Evolutionary conservation across 2,329 filamentous ascomycete genomes (phyloP).

Genomic region (Nothophaeocryptopus gaeumannii): DNA sequence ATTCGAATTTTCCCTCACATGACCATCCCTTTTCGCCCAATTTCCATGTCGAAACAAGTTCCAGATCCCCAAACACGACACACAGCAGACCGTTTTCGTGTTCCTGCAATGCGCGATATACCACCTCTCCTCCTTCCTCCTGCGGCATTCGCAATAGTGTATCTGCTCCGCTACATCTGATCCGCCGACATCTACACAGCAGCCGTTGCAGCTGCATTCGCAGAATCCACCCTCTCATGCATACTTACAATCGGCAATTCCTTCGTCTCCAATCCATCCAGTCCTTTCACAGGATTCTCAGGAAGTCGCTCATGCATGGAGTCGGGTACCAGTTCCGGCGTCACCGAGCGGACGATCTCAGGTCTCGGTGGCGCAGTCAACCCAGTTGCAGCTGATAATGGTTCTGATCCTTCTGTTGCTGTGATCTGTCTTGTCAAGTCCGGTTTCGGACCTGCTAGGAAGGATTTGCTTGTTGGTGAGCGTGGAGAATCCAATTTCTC

Average conservation of each 20-base stretch:
- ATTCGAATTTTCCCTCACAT: no score
- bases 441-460: constrained; percentile 21
- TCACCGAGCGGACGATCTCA: constrained; percentile 26
- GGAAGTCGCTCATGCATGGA: constrained; percentile 35
- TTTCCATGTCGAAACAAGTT: no score
- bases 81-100: no score
- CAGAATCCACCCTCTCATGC: constrained; percentile 35
- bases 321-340: constrained; percentile 38
- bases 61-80: no score
- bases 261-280: constrained; percentile 31
- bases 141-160: no score
- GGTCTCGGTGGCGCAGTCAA: constrained; percentile 13
- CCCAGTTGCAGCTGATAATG: background rate
- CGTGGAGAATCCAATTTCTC: constrained; percentile 35
- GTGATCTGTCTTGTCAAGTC: constrained; percentile 21
- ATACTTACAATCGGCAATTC: constrained; percentile 33
- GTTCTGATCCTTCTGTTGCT: constrained; percentile 27
- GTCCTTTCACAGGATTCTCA: constrained; percentile 6
- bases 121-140: no score
- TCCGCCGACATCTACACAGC: no score
- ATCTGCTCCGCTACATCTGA: no score
- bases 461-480: constrained; percentile 23
- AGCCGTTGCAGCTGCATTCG: constrained; percentile 4
- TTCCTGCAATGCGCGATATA: no score
- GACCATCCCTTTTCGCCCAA: no score